Evolutionary conservation across 164 flowering plant species (phyloP).

Genomic region (Piper longum): DNA sequence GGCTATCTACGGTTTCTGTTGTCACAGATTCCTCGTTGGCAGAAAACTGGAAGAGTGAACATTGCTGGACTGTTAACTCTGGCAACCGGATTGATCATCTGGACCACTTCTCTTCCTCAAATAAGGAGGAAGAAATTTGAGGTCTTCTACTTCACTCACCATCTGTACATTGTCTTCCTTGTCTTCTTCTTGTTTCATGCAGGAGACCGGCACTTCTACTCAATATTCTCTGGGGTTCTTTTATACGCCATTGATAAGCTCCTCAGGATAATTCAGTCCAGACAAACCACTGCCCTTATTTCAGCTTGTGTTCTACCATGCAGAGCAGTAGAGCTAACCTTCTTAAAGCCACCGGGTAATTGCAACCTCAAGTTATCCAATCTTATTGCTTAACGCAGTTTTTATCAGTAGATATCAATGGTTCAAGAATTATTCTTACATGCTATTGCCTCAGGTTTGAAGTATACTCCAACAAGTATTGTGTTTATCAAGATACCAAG

Average conservation of each 20-base stretch:
- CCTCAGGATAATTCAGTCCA: slow-evolving; percentile 57
- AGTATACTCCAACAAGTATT: slow-evolving; percentile 56
- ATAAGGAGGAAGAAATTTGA: slow-evolving; percentile 59
- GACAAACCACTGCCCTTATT: slow-evolving; percentile 39
- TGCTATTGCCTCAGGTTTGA: slow-evolving; percentile 23
- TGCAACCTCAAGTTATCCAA: not conserved
- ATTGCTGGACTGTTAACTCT: slow-evolving; percentile 74
- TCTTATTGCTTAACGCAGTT: no score
- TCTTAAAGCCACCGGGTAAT: slow-evolving; percentile 62
- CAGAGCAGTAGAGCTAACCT: slow-evolving; percentile 52
- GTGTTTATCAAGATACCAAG: slow-evolving; percentile 59
- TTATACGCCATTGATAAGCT: slow-evolving; percentile 74
- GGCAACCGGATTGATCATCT: slow-evolving; percentile 61
- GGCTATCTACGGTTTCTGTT: not conserved
- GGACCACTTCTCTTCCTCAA: slow-evolving; percentile 64
- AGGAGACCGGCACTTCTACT: slow-evolving; percentile 80
- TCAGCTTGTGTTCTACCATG: slow-evolving; percentile 56
- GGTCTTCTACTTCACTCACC: slow-evolving; percentile 89
- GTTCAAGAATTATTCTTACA: no score
- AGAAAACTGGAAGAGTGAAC: slow-evolving; percentile 42
- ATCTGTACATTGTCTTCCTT: slow-evolving; percentile 61
- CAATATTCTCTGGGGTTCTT: slow-evolving; percentile 56
- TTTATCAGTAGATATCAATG: no score
- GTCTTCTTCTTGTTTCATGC: slow-evolving; percentile 70
- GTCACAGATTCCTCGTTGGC: slow-evolving; percentile 57